Evolutionary conservation across 2,329 filamentous ascomycete species (phyloP), one percentile per base, ranked within the genome.

Genomic region (Xylaria sp.): DNA sequence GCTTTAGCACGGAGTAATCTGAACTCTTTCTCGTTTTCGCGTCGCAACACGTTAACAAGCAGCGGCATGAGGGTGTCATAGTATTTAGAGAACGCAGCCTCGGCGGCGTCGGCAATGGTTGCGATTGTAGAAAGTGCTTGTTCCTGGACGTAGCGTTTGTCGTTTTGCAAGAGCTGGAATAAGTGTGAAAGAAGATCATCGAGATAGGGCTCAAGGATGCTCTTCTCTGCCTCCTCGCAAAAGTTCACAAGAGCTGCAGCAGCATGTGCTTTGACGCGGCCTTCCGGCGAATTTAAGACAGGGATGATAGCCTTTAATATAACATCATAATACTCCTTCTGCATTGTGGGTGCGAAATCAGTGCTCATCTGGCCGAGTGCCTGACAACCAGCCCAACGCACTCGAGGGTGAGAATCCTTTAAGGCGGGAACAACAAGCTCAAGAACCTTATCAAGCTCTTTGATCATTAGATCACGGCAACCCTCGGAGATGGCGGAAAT

Each of bases 301-400:
- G 95, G 94, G 62, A 99, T 94, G 64, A 99, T 96, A 73, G 93
- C 93, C 74, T 90, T 93, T 60, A 99, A 86, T 17, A 99, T 93
- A 53, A 90, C 86, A 71, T 93, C 89, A 80, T 97, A 96, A 80
- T 97, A 97, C 75, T 97, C 96, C 73, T 93, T 92, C 81, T 99
- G 96, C 95, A 99, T 98, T 11, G 92, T 97, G 12, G 94, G 94
- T 12, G 97, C 95, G 80, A 99, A 99, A 78, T 99, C 96, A 36
- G 96, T 99, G 83, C 95, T 98, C 96, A 99, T 99, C 81, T 99
- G 96, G 32, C 96, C 96, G n/a, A 99, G 87, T 50, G 96, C 96
- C 78, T 99, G 98, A 84, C 96, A 99, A 39, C 94, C 96, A 61
- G 96, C 96, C 90, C 97, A 99, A 75, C 95, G 91, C 64, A 99